These are phyloP conservation scores for Aotearoamyces nothofagi DNA, from an alignment of 2,329 filamentous ascomycete species.

Conservation along the genomic window DNA sequence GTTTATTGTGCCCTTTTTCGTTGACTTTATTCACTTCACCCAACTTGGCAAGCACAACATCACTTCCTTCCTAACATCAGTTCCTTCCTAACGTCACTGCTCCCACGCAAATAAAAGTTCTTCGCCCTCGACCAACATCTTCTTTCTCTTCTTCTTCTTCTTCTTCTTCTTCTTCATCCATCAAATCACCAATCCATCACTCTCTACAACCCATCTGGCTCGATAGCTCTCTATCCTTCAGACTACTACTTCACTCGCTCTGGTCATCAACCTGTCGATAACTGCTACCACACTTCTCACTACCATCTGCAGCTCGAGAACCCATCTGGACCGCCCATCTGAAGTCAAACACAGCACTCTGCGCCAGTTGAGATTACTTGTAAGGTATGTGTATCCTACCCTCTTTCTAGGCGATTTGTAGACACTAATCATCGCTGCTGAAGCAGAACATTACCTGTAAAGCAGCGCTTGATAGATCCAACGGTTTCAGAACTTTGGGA, in stretches of 20 bases:
- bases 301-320: conserved; percentile 1
- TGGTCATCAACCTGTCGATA: conserved; percentile 3
- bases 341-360: too few relatives aligned
- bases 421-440: too few relatives aligned
- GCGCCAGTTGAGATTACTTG: too few relatives aligned
- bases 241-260: conserved; percentile 17
- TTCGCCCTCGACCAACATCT: background rate
- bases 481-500: too few relatives aligned
- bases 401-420: too few relatives aligned
- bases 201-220: conserved; percentile 17
- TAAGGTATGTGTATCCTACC: too few relatives aligned
- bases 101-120: background rate
- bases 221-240: conserved; percentile 22
- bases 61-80: conserved; percentile 1
- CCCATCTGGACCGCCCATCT: too few relatives aligned
- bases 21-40: conserved; percentile 4
- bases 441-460: too few relatives aligned
- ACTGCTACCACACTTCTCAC: conserved; percentile 5
- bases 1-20: conserved; percentile 2
- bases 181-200: conserved; percentile 7
- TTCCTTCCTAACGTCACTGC: background rate
- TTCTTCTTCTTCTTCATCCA: conserved; percentile 5
- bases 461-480: too few relatives aligned
- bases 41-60: background rate
- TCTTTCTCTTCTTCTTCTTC: conserved; percentile 5